A percentile compares a stretch with the other conserved stretches of the same genome.
phyloP scores from a whole-genome alignment of 2,329 filamentous ascomycete genomes.

The Neonectria sp. region DNA sequence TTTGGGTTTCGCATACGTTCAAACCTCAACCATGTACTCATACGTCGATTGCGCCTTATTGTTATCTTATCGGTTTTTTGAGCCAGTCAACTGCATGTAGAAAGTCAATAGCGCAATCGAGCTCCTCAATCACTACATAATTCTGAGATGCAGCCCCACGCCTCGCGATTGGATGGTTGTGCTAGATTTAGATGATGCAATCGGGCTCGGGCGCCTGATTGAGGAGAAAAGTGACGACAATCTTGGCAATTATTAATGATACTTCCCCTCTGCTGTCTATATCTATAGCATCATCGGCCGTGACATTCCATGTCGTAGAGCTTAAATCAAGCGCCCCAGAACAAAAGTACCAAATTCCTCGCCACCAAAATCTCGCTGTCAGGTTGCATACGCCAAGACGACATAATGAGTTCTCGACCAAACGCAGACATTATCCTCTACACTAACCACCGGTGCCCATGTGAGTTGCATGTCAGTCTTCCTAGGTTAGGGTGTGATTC shows the following conservation, averaged over 20 bases:
- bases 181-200: conserved; percentile 8
- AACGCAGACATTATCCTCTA: conserved; percentile 71
- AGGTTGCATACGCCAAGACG: not conserved
- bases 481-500: not conserved
- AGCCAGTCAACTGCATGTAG: not conserved
- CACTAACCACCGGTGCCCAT: conserved; percentile 79
- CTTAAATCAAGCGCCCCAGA: not conserved
- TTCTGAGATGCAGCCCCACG: not conserved
- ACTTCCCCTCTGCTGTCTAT: not conserved
- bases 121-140: conserved; percentile 7
- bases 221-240: conserved; percentile 4
- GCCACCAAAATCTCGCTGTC: not conserved
- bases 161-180: conserved; percentile 2
- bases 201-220: not conserved
- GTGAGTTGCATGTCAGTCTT: conserved; percentile 48
- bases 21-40: not conserved
- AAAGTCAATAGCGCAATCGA: conserved; percentile 4
- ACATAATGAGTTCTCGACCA: conserved; percentile 39
- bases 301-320: too few relatives aligned
- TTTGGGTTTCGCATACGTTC: not conserved
- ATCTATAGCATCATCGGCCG: conserved; percentile 1
- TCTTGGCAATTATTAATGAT: not conserved
- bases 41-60: not conserved
- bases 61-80: not conserved
- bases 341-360: not conserved